These are phyloP conservation scores for Xerocomellus chrysenteron DNA, from an alignment of 768 basidiomycete species.

Conservation along the genomic window DNA sequence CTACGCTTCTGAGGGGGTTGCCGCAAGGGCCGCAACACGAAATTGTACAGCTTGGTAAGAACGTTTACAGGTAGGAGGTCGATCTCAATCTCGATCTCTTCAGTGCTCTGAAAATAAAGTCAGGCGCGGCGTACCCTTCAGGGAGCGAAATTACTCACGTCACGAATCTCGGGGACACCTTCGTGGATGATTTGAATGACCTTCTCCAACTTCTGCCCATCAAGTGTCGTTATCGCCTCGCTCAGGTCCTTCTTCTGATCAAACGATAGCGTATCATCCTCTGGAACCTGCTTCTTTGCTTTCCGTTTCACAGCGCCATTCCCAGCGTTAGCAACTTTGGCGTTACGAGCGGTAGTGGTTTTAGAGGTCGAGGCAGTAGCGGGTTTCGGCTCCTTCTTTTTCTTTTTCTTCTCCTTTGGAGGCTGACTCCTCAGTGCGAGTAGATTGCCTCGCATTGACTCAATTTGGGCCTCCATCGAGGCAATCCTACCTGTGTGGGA, in stretches of 20 bases:
- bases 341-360: constrained; percentile 43
- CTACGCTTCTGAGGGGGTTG: constrained; percentile 65
- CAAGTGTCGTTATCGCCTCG: constrained; percentile 86
- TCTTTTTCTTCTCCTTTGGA: constrained; percentile 67
- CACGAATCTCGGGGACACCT: constrained; percentile 89
- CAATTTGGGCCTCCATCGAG: constrained; percentile 78
- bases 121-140: constrained; percentile 9
- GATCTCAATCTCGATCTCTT: constrained; percentile 99
- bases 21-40: constrained; percentile 79
- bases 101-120: constrained; percentile 64
- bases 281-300: constrained; percentile 63
- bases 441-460: constrained; percentile 70
- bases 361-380: constrained; percentile 68
- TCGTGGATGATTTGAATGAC: constrained; percentile 96
- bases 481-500: constrained; percentile 62
- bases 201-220: constrained; percentile 79
- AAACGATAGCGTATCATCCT: constrained; percentile 85
- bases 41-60: constrained; percentile 92
- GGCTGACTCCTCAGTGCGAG: constrained; percentile 58
- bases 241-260: constrained; percentile 99
- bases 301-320: constrained; percentile 54
- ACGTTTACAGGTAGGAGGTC: constrained; percentile 85
- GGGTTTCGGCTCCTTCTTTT: constrained; percentile 60
- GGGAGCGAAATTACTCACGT: constrained; percentile 56
- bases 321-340: constrained; percentile 40